Evolutionary conservation across 139 green algal species (phyloP).

Genomic region (Chlamydomonas urium): DNA sequence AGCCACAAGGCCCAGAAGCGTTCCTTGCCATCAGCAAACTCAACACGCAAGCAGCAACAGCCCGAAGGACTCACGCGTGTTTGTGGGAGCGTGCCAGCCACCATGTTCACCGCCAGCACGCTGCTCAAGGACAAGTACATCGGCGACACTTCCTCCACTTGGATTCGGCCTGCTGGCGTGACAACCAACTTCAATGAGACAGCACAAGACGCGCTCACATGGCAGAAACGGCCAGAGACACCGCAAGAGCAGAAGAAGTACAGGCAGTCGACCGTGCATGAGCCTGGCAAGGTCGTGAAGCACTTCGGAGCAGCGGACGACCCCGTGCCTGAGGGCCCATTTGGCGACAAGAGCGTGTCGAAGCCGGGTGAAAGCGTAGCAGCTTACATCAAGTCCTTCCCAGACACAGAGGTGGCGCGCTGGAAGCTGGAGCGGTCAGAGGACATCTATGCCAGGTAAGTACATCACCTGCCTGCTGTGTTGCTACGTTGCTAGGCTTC

Average conservation of each 20-base stretch:
- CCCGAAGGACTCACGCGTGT: no score
- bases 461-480: no score
- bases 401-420: conserved; percentile 47
- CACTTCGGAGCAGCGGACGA: conserved; percentile 55
- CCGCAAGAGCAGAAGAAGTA: conserved; percentile 57
- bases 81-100: no score
- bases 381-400: conserved; percentile 45
- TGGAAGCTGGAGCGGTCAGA: conserved; percentile 62
- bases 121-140: conserved; percentile 16
- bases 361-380: conserved; percentile 36
- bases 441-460: conserved; percentile 57
- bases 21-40: no score
- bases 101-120: conserved; percentile 2
- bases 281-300: conserved; percentile 53
- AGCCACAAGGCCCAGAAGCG: no score
- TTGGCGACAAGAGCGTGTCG: conserved; percentile 38
- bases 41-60: no score
- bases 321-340: conserved; percentile 35
- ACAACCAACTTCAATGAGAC: conserved; percentile 19
- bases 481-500: no score
- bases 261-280: conserved; percentile 54
- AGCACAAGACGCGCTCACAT: conserved; percentile 45
- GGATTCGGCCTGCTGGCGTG: conserved; percentile 35
- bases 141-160: conserved; percentile 15
- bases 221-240: conserved; percentile 41